A percentile compares a stretch with the other conserved stretches of the same genome.
These are phyloP conservation scores for Zopfia rhizophila DNA, from an alignment of 2,329 filamentous ascomycete genomes.

Conservation along the genomic window DNA sequence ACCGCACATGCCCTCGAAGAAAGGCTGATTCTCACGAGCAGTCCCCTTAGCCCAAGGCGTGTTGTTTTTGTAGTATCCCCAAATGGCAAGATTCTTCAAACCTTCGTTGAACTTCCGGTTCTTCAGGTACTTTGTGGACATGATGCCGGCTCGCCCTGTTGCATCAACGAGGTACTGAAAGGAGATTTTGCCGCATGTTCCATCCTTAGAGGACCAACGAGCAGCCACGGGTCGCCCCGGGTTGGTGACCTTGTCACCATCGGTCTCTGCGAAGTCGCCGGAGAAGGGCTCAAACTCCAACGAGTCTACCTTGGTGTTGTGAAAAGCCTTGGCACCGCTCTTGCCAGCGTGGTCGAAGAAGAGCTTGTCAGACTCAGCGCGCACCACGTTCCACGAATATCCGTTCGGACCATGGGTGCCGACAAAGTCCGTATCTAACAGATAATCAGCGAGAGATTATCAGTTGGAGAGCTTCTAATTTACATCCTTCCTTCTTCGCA, in stretches of 20 bases:
- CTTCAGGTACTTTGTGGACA: constrained; percentile 62
- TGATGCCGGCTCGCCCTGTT: constrained; percentile 57
- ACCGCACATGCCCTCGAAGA: constrained; percentile 58
- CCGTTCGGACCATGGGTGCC: constrained; percentile 25
- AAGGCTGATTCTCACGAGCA: constrained; percentile 49
- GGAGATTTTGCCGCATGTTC: constrained; percentile 49
- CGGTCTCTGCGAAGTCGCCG: not conserved
- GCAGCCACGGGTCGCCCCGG: constrained; percentile 19
- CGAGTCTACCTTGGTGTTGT: constrained; percentile 17
- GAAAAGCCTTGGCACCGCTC: constrained; percentile 31
- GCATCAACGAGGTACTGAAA: constrained; percentile 64
- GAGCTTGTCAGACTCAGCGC: constrained; percentile 42
- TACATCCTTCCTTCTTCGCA: constrained; percentile 18
- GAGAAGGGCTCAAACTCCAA: constrained; percentile 18
- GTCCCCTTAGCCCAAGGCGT: constrained; percentile 50
- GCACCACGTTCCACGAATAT: constrained; percentile 42
- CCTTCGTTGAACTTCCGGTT: constrained; percentile 59
- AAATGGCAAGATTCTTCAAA: constrained; percentile 62
- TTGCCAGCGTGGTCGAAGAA: constrained; percentile 40
- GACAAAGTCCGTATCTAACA: constrained; percentile 36
- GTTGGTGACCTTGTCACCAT: not conserved
- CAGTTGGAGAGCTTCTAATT: constrained; percentile 13
- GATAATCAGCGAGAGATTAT: not conserved
- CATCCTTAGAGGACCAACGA: constrained; percentile 20
- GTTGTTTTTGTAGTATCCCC: constrained; percentile 60